Evolutionary conservation across 371 early-diverging fungal species (phyloP).

Genomic region (Saksenaea oblongispora): DNA sequence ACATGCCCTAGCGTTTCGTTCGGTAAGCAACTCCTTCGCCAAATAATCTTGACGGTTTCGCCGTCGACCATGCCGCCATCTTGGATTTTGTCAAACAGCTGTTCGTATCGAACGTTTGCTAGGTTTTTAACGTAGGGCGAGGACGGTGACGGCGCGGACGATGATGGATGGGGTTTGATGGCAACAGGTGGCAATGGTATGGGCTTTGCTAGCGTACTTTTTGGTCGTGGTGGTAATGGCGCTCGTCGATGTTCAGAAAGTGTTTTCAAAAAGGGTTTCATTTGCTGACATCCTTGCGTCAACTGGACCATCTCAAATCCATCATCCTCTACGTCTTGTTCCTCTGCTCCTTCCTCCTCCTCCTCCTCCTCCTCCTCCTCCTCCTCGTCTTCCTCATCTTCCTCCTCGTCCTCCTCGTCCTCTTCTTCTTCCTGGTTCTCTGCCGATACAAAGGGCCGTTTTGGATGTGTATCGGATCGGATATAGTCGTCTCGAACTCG

Average conservation of each 20-base stretch:
- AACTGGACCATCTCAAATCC: neutral
- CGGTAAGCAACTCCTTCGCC: conserved; percentile 39
- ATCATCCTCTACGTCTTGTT: neutral
- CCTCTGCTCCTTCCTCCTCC: neutral
- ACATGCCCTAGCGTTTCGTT: conserved; percentile 35
- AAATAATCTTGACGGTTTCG: conserved; percentile 31
- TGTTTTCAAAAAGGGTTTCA: too few species aligned
- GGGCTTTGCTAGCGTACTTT: too few species aligned
- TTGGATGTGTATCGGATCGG: neutral
- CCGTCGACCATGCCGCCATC: conserved; percentile 46
- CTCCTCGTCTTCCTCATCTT: neutral
- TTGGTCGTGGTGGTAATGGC: too few species aligned
- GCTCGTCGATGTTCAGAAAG: too few species aligned
- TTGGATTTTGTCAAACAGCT: conserved; percentile 35
- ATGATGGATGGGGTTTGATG: neutral
- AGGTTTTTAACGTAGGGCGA: neutral
- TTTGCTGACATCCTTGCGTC: neutral
- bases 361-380: neutral
- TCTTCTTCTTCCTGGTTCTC: neutral
- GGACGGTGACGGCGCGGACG: neutral
- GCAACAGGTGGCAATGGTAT: too few species aligned
- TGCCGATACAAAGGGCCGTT: neutral
- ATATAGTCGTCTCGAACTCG: neutral
- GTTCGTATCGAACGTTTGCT: conserved; percentile 28
- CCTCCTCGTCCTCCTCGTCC: neutral